These are phyloP conservation scores for Nicotiana obtusifolia DNA, from an alignment of 257 asterid genomes.

Conservation along the genomic window DNA sequence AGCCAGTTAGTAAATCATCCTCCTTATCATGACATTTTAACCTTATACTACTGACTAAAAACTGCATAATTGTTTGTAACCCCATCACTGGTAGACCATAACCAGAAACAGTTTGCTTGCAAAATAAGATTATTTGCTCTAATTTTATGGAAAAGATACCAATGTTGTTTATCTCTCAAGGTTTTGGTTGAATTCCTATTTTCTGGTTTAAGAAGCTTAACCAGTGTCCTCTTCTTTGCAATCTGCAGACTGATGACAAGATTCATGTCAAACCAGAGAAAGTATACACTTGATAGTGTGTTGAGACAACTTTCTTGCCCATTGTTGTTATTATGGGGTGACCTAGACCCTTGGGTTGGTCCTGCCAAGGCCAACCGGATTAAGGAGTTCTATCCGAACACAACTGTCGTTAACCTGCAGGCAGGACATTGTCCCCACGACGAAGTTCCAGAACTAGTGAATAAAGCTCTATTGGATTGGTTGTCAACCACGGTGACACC, in stretches of 20 bases:
- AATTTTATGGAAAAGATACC: not conserved
- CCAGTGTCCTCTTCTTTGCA: not conserved
- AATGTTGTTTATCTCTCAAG: not conserved
- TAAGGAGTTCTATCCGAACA: conserved; percentile 64
- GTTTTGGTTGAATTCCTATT: not conserved
- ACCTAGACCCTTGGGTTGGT: conserved; percentile 93
- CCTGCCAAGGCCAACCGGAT: conserved; percentile 79
- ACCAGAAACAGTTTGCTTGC: not conserved
- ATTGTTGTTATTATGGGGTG: conserved; percentile 81
- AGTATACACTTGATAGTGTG: conserved; percentile 71
- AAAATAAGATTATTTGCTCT: not conserved
- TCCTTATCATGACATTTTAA: not conserved
- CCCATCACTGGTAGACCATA: not conserved
- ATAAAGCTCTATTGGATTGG: conserved; percentile 82
- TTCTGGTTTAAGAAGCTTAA: not conserved
- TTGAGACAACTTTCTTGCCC: conserved; percentile 75
- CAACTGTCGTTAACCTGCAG: conserved; percentile 59
- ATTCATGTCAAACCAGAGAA: conserved; percentile 77
- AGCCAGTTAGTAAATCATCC: no score
- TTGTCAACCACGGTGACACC: conserved; percentile 29
- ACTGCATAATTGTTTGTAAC: not conserved
- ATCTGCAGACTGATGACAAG: conserved; percentile 65
- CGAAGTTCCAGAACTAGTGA: conserved; percentile 86
- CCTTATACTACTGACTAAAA: not conserved
- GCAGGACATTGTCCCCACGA: conserved; percentile 98